Evolutionary conservation across 371 early-diverging fungal species (phyloP), one percentile per base, ranked within the genome.

Genomic region (Apophysomyces variabilis): DNA sequence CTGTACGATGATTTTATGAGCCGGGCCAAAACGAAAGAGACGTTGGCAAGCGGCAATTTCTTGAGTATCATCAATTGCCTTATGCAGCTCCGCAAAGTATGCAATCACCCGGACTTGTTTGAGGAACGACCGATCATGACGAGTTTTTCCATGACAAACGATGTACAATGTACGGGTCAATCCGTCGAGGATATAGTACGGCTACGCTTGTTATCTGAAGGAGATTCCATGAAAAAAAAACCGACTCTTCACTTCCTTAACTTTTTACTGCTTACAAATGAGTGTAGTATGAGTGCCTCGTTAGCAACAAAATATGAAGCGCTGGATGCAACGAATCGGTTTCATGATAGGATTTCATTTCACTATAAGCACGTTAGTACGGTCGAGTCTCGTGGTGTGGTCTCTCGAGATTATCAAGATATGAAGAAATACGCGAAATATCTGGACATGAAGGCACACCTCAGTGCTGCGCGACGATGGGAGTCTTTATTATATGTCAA

Each of bases 61-160:
- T 58, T 94, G 67, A 89, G 89, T 65, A 92, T 97, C 64, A 94
- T 95, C 79, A 93, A 94, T 69, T 93, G 93, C 39, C 77, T 99
- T 69, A 96, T 97, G 96, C 96, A 97, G 77, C 84, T 99, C 21
- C 91, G 98, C 56, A 98, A 98, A 74, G 95, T 96, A 13, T 99
- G 99, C 72, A 97, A 97, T 65, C 99, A 99, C 66, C 99, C 99
- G 0, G 95, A 95, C 74, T 78, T 98, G 57, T 95, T 98, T 71
- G 93, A 95, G 66, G 94, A 93, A n/a, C 84, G 94, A 26, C 94
- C 95, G 2, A 89, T 95, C 41, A 76, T 86, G 58, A 92, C 94
- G 1, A 88, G 91, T 32, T 93, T 93, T 77, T 87, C 87, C 6
- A 87, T 93, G 86, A 66, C 76, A 0, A 83, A 83, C 32, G 73